phyloP scores from a whole-genome alignment of 805 yeast species.

The Hanseniaspora hatyaiensis region DNA sequence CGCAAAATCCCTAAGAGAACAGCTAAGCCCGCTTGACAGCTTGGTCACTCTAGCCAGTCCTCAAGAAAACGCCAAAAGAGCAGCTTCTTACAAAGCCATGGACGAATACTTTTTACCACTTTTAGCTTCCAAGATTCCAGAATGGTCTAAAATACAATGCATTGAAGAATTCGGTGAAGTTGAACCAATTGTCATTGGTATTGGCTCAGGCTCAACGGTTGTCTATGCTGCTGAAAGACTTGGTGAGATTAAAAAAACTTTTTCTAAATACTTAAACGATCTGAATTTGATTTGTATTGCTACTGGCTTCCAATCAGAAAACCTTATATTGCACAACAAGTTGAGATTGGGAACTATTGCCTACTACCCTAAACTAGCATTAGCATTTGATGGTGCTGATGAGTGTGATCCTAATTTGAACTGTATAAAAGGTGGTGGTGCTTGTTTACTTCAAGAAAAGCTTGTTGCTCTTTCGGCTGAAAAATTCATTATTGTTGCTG shows the following conservation, averaged over 20 bases:
- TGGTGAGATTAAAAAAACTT: conserved; percentile 42
- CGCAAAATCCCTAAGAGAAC: conserved; percentile 1
- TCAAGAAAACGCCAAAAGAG: conserved; percentile 74
- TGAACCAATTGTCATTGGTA: conserved; percentile 54
- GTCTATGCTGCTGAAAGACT: conserved; percentile 93
- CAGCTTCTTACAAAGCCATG: conserved; percentile 86
- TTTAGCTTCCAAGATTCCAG: conserved; percentile 8
- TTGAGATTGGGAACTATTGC: conserved; percentile 70
- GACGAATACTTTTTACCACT: conserved; percentile 52
- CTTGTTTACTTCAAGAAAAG: conserved; percentile 92
- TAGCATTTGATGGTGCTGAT: conserved; percentile 98
- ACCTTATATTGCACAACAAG: conserved; percentile 71
- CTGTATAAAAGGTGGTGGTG: conserved; percentile 97
- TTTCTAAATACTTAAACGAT: conserved; percentile 26
- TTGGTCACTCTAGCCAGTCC: conserved; percentile 29
- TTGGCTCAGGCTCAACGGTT: conserved; percentile 96
- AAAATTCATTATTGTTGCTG: conserved; percentile 80
- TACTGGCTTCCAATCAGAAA: conserved; percentile 92
- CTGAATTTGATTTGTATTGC: conserved; percentile 67
- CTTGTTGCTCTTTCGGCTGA: conserved; percentile 73
- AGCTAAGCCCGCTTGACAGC: conserved; percentile 20
- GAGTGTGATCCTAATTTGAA: conserved; percentile 75
- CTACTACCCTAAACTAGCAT: conserved; percentile 68
- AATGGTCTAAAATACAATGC: conserved; percentile 2
- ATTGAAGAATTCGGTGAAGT: conserved; percentile 41